Evolutionary conservation across 331 rosid species (phyloP), one percentile per base, ranked within the genome.

Genomic region (Quercus lobata): DNA sequence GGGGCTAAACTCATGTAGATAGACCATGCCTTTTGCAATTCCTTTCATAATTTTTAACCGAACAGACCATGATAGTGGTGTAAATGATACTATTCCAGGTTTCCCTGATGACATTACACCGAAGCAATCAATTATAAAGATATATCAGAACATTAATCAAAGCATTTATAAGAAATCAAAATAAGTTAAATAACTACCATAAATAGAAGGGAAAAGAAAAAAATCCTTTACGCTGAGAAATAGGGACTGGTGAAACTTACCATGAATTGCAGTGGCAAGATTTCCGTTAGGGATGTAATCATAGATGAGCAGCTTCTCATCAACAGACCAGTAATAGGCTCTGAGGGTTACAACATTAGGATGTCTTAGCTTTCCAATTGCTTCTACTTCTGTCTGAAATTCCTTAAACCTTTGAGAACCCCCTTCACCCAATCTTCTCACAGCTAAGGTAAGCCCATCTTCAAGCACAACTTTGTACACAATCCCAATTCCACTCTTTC

Each of bases 251-350:
- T 54, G 1, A 83, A 78, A 83, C 80, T 69, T 72, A 91, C 99
- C 98, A 72, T 96, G 99, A 87, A 96, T 82, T 75, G 98, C 98
- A 29, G 90, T 57, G 24, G 96, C 89, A 79, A 96, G 98, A 87
- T 82, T 93, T 84, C 98, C 99, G 73, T 96, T 90, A 34, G 99
- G 86, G 19, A 93, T 83, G 70, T 93, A 93, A 76, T 95, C 98
- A 83, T 90, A 95, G 76, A 96, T 89, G 85, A 96, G 97, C 84
- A 96, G 94, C 84, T 96, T 96, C 86, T 96, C 99, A 86, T 96
- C 99, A 56, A 91, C 98, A 82, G 99, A 96, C 99, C 99, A 96
- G 76, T 93, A 96, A 80, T 93, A 96, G 41, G 99, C 99, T 86
- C 88, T 87, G 6, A 96, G 89, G 41, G 96, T 87, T 62, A 89